Percentiles rank a stretch among this genome's conserved stretches.
These are phyloP conservation scores for Chlorella sp. DNA, from an alignment of 139 green algal species.

Conservation along the genomic window DNA sequence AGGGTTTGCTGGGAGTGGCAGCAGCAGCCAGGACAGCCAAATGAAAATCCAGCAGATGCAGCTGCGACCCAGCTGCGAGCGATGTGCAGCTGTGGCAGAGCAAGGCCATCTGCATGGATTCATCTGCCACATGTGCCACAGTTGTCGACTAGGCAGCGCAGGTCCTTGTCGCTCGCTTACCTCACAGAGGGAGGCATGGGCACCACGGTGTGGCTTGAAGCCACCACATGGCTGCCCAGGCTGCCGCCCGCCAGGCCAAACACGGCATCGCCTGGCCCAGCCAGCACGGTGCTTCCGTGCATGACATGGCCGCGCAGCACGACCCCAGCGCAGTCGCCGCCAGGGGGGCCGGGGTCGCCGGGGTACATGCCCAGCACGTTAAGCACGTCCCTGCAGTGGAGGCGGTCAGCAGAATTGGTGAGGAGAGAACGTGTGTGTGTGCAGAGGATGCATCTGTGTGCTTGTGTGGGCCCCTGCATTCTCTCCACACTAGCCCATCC, in stretches of 20 bases:
- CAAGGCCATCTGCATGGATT: too few species aligned
- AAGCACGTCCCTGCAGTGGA: slow-evolving; percentile 62
- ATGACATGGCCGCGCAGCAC: slow-evolving; percentile 39
- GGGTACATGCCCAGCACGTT: slow-evolving; percentile 80
- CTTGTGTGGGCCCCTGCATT: too few species aligned
- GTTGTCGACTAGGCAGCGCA: too few species aligned
- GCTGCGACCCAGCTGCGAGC: too few species aligned
- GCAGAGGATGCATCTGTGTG: not conserved
- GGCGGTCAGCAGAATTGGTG: not conserved
- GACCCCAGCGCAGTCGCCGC: slow-evolving; percentile 69
- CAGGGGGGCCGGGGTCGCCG: slow-evolving; percentile 60
- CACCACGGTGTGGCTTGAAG: slow-evolving; percentile 68
- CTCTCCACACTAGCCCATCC: too few species aligned
- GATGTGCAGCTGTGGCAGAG: not conserved
- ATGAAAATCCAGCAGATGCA: not conserved
- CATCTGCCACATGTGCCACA: too few species aligned
- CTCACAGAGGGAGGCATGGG: slow-evolving; percentile 59
- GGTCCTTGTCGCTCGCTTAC: not conserved
- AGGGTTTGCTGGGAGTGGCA: not conserved
- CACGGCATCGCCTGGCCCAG: slow-evolving; percentile 65
- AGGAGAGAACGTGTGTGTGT: not conserved
- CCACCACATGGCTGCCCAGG: slow-evolving; percentile 77
- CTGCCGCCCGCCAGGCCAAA: slow-evolving; percentile 82
- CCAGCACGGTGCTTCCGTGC: slow-evolving; percentile 24
- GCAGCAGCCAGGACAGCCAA: not conserved